Evolutionary conservation across 768 basidiomycete genomes (phyloP).

Genomic region (Kwoniella sp.): DNA sequence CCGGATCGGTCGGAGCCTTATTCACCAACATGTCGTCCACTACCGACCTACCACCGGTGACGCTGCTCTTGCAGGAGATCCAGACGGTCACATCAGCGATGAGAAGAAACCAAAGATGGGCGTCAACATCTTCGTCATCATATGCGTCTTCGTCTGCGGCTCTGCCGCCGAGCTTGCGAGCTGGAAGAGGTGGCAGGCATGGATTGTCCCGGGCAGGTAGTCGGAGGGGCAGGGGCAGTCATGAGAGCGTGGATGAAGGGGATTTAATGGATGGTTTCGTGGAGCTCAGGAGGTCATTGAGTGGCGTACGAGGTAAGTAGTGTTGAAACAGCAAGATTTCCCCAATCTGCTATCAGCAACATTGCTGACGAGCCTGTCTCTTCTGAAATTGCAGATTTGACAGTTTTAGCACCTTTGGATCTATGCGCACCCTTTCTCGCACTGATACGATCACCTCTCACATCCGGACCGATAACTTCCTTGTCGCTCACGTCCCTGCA

Average conservation of each 20-base stretch:
- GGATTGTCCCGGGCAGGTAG: constrained; percentile 9
- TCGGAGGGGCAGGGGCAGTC: constrained; percentile 55
- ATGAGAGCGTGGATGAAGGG: constrained; percentile 68
- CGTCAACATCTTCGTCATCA: constrained; percentile 59
- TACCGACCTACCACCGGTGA: constrained; percentile 43
- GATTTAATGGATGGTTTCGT: constrained; percentile 90
- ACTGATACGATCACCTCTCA: constrained; percentile 87
- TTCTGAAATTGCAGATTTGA: constrained; percentile 38
- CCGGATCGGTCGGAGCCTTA: neutral
- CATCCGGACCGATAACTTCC: constrained; percentile 97
- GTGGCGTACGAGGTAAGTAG: constrained; percentile 67
- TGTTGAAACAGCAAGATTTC: neutral
- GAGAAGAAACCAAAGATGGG: constrained; percentile 98
- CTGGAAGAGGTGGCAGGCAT: constrained; percentile 13
- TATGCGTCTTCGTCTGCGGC: constrained; percentile 33
- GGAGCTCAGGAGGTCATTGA: constrained; percentile 73
- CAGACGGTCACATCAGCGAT: constrained; percentile 87
- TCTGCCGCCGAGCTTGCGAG: constrained; percentile 33
- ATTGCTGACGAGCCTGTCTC: neutral
- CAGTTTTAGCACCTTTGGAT: constrained; percentile 46
- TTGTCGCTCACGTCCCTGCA: constrained; percentile 84
- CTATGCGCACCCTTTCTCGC: constrained; percentile 87
- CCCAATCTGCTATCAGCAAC: too few species aligned
- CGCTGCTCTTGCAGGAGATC: constrained; percentile 80
- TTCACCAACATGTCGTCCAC: constrained; percentile 4